phyloP scores from a whole-genome alignment of 2,329 filamentous ascomycete species.

The Stachybotrys chlorohalonatus region DNA sequence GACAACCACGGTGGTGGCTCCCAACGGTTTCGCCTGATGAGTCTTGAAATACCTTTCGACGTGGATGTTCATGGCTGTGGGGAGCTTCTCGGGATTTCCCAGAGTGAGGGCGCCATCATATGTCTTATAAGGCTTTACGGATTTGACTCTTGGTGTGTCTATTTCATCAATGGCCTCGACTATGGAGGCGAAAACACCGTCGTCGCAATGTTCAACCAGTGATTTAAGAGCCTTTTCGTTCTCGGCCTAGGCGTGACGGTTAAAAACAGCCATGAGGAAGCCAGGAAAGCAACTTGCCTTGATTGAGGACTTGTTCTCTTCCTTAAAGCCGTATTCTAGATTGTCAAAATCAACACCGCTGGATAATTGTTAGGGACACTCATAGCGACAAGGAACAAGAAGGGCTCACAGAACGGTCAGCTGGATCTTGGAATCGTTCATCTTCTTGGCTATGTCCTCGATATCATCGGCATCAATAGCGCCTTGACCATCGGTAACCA shows the following conservation, averaged over 20 bases:
- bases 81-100: conserved; percentile 65
- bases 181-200: conserved; percentile 73
- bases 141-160: conserved; percentile 66
- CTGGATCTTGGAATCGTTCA: conserved; percentile 69
- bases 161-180: conserved; percentile 78
- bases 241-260: conserved; percentile 21
- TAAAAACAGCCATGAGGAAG: conserved; percentile 3
- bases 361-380: conserved; percentile 7
- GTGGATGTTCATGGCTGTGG: conserved; percentile 69
- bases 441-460: conserved; percentile 59
- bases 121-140: conserved; percentile 62
- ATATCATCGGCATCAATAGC: conserved; percentile 64
- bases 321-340: conserved; percentile 78
- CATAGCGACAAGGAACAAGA: not conserved
- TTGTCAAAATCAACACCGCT: conserved; percentile 94
- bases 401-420: conserved; percentile 64
- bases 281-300: conserved; percentile 47
- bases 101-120: conserved; percentile 76
- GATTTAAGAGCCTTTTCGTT: conserved; percentile 64
- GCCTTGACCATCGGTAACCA: conserved; percentile 76
- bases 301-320: conserved; percentile 66
- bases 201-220: conserved; percentile 56
- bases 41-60: conserved; percentile 89
- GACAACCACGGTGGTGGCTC: conserved; percentile 68
- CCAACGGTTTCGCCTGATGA: conserved; percentile 63